These are phyloP conservation scores for Penicillium argentinense DNA, from an alignment of 495 filamentous ascomycete genomes.

Conservation along the genomic window DNA sequence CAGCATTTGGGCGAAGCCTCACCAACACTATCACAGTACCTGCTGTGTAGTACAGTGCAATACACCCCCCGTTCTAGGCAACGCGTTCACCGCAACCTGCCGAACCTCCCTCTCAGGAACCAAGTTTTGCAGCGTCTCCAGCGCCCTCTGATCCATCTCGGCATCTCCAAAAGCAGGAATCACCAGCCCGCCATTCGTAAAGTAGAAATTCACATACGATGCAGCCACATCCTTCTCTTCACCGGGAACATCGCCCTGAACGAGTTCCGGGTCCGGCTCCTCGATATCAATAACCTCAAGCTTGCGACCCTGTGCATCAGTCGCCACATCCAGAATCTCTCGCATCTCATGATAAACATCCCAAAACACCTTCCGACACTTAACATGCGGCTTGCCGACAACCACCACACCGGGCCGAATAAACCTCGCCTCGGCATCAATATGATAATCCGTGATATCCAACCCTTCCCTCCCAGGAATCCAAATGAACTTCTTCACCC, in stretches of 20 bases:
- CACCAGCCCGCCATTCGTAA: constrained; percentile 34
- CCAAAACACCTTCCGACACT: constrained; percentile 18
- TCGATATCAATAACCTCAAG: constrained; percentile 30
- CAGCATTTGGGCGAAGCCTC: neutral
- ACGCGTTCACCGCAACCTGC: constrained; percentile 27
- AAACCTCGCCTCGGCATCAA: constrained; percentile 35
- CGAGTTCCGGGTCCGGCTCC: constrained; percentile 29
- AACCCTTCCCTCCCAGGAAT: constrained; percentile 30
- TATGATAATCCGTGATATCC: constrained; percentile 37
- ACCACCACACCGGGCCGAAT: constrained; percentile 34
- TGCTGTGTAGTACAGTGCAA: constrained; percentile 38
- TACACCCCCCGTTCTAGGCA: constrained; percentile 33
- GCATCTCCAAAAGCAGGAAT: constrained; percentile 36
- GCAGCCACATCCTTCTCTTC: constrained; percentile 28
- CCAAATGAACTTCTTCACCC: constrained; percentile 33
- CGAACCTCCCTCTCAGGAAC: constrained; percentile 26
- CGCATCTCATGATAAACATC: constrained; percentile 33
- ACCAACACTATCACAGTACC: constrained; percentile 19
- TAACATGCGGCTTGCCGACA: constrained; percentile 23
- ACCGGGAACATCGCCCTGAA: constrained; percentile 17
- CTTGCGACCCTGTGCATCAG: constrained; percentile 27
- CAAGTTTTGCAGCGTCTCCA: constrained; percentile 23
- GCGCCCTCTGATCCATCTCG: constrained; percentile 21
- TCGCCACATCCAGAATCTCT: constrained; percentile 16
- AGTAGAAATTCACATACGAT: constrained; percentile 40